phyloP scores from a whole-genome alignment of 257 asterid genomes.

The Solanum sitiens region DNA sequence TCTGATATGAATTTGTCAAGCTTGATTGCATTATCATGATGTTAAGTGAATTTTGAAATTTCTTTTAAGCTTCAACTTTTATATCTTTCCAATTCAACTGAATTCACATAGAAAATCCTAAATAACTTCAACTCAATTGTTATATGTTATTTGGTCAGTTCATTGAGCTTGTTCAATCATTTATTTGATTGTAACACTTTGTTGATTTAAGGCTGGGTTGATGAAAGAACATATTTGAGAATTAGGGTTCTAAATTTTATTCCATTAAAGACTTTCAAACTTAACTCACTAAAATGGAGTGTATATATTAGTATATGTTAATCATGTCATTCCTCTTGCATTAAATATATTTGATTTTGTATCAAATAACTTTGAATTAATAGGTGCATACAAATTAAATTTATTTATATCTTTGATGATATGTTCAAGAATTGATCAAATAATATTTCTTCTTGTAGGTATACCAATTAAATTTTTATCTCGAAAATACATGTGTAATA shows the following conservation, averaged over 20 bases:
- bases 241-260: constrained; percentile 26
- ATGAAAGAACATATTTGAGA: neutral
- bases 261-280: neutral
- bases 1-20: neutral
- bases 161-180: neutral
- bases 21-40: neutral
- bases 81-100: neutral
- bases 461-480: neutral
- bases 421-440: neutral
- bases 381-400: neutral
- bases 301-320: too few relatives aligned
- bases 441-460: neutral
- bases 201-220: neutral
- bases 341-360: neutral
- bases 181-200: neutral
- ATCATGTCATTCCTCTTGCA: neutral
- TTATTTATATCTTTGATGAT: neutral
- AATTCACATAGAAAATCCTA: constrained; percentile 34
- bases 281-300: neutral
- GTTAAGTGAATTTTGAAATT: neutral
- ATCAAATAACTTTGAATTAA: neutral
- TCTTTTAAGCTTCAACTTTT: neutral
- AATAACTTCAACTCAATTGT: constrained; percentile 1
- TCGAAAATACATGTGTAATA: neutral
- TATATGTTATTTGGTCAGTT: neutral